phyloP scores from a whole-genome alignment of 1,139 yeast genomes.

The Geotrichum aggregatum region DNA sequence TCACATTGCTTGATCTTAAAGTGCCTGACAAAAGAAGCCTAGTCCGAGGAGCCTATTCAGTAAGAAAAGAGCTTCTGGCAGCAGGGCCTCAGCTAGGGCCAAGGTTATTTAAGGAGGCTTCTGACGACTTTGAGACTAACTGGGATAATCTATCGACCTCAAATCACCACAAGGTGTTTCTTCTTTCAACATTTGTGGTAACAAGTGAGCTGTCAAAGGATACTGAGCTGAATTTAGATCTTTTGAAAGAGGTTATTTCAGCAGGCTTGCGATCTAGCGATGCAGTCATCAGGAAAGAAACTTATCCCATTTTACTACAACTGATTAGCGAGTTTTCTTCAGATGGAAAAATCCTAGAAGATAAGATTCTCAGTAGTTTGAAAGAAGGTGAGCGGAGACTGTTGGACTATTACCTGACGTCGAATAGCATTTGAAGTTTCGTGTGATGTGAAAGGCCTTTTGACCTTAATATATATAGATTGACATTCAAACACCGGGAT shows the following conservation, averaged over 20 bases:
- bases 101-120: background rate
- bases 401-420: slow-evolving; percentile 13
- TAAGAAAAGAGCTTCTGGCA: slow-evolving; percentile 7
- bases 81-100: background rate
- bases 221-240: background rate
- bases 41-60: slow-evolving; percentile 5
- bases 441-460: no score
- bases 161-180: slow-evolving; percentile 9
- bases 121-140: background rate
- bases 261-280: slow-evolving; percentile 8
- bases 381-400: slow-evolving; percentile 15
- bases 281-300: slow-evolving; percentile 12
- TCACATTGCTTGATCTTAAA: slow-evolving; percentile 10
- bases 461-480: no score
- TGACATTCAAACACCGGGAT: no score
- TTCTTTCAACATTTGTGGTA: slow-evolving; percentile 7
- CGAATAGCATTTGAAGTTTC: background rate
- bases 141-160: slow-evolving; percentile 14
- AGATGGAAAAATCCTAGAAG: background rate
- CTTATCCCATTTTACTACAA: slow-evolving; percentile 8
- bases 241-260: background rate
- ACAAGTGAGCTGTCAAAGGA: background rate
- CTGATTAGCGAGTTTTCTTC: slow-evolving; percentile 1
- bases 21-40: slow-evolving; percentile 14
- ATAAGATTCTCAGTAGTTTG: slow-evolving; percentile 2